Evolutionary conservation across 2,329 filamentous ascomycete species (phyloP).

Genomic region (Pseudogymnoascus sp.): DNA sequence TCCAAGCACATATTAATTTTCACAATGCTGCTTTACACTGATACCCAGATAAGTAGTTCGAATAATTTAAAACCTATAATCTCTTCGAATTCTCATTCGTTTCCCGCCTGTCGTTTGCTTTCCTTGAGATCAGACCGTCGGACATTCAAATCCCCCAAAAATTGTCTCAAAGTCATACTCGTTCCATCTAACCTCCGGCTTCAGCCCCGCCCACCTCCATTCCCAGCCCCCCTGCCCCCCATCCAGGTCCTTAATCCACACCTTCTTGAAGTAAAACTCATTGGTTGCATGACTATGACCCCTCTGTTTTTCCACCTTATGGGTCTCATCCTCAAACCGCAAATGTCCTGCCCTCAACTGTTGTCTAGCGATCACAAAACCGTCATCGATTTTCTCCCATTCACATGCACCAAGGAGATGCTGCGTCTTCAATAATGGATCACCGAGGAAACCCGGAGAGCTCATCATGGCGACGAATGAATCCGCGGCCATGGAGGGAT

Average conservation of each 20-base stretch:
- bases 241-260: conserved; percentile 15
- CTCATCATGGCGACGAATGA: conserved; percentile 55
- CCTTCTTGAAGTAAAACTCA: conserved; percentile 23
- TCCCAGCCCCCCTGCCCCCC: conserved; percentile 14
- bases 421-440: conserved; percentile 53
- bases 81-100: not conserved
- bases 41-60: not conserved
- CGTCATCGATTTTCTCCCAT: conserved; percentile 49
- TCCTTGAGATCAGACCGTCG: not conserved
- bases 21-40: not conserved
- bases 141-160: conserved; percentile 20
- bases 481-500: conserved; percentile 51
- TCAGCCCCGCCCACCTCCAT: conserved; percentile 26
- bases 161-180: conserved; percentile 25
- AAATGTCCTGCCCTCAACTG: conserved; percentile 55
- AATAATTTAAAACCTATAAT: not conserved
- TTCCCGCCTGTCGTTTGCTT: not conserved
- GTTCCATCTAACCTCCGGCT: conserved; percentile 24
- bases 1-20: not conserved
- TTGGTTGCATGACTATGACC: conserved; percentile 25
- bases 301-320: conserved; percentile 20
- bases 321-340: conserved; percentile 26
- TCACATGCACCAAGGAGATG: conserved; percentile 53
- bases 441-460: conserved; percentile 47
- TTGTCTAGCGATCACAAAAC: conserved; percentile 50